A percentile compares a stretch with the other conserved stretches of the same genome.
These are phyloP conservation scores for Daphne laureola DNA, from an alignment of 441 rosid species.

Conservation along the genomic window DNA sequence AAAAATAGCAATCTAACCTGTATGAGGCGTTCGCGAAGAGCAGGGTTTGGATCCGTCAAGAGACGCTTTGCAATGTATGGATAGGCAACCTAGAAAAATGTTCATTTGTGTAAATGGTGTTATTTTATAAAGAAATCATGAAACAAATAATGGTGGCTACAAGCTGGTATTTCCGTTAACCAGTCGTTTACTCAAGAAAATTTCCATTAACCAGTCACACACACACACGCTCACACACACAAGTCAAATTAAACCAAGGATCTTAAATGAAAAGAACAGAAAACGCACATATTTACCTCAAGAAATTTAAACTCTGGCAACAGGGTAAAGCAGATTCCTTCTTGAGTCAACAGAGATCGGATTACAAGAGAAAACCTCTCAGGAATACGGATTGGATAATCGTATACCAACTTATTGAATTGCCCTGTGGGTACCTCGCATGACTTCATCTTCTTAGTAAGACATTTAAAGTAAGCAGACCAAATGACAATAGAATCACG, in stretches of 20 bases:
- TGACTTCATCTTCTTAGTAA: slow-evolving; percentile 6
- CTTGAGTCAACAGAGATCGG: slow-evolving; percentile 87
- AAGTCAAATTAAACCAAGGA: background rate
- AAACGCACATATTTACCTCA: slow-evolving; percentile 44
- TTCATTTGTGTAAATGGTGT: background rate
- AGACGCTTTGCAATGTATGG: slow-evolving; percentile 96
- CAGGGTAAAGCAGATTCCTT: slow-evolving; percentile 88
- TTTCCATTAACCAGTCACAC: no score
- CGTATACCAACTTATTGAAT: slow-evolving; percentile 79
- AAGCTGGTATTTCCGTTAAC: no score
- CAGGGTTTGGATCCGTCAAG: slow-evolving; percentile 91
- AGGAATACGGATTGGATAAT: slow-evolving; percentile 94
- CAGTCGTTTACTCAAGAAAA: no score
- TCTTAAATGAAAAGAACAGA: slow-evolving; percentile 7
- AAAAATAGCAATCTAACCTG: slow-evolving; percentile 43
- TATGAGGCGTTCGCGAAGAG: slow-evolving; percentile 87
- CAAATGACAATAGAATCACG: slow-evolving; percentile 9
- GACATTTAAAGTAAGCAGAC: background rate
- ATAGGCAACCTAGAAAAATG: slow-evolving; percentile 70
- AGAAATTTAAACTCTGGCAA: slow-evolving; percentile 94
- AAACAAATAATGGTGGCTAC: no score
- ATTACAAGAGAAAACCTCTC: slow-evolving; percentile 94
- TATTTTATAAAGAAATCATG: no score
- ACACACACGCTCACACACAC: no score
- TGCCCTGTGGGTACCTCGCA: slow-evolving; percentile 44